A percentile compares a stretch with the other conserved stretches of the same genome.
Conservation (phyloP, 257 asterid species). For the Solanum phureja region DNA sequence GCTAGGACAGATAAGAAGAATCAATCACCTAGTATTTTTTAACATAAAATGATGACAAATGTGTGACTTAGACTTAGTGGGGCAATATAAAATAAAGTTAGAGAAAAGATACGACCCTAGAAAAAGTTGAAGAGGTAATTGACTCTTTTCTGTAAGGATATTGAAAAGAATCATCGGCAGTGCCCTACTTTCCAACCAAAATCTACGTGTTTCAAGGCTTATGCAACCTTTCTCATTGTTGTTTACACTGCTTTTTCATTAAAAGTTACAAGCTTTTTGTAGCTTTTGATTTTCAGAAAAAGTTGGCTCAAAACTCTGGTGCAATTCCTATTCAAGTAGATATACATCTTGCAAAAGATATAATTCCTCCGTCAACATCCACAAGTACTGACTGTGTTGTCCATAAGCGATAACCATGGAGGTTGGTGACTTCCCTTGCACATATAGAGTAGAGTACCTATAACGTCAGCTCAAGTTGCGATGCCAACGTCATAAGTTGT, state of each 20-base stretch:
- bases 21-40: not conserved
- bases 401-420: not conserved
- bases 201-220: constrained; percentile 47
- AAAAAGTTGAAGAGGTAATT: constrained; percentile 9
- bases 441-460: too few relatives aligned
- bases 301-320: constrained; percentile 14
- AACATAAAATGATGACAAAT: not conserved
- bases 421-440: not conserved
- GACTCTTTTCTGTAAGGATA: constrained; percentile 7
- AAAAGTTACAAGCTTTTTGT: constrained; percentile 35
- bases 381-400: not conserved
- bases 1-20: not conserved
- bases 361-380: not conserved
- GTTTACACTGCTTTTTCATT: constrained; percentile 11
- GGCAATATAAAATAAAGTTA: not conserved
- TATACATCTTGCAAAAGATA: constrained; percentile 6
- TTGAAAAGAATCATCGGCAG: constrained; percentile 6
- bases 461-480: too few relatives aligned
- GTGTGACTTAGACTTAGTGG: not conserved
- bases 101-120: not conserved
- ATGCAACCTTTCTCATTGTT: constrained; percentile 32
- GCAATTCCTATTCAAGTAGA: constrained; percentile 45
- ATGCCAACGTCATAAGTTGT: not conserved
- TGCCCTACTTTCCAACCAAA: constrained; percentile 58
- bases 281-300: constrained; percentile 21